phyloP scores from a whole-genome alignment of 2,329 filamentous ascomycete species.

The Phialemonium atrogriseum region DNA sequence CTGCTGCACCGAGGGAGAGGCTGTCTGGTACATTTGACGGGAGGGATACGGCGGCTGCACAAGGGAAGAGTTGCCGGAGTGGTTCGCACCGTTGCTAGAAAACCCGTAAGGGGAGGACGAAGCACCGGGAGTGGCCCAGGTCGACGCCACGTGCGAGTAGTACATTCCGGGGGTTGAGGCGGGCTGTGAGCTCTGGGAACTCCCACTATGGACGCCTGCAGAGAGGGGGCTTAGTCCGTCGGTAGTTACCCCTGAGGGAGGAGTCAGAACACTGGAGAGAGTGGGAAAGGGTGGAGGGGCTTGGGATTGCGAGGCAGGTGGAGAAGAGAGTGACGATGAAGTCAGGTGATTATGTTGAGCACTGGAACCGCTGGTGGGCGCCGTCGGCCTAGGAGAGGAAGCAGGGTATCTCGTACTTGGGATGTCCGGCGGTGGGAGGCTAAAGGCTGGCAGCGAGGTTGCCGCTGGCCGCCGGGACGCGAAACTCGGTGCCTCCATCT shows the following conservation, averaged over 20 bases:
- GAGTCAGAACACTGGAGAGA: slow-evolving; percentile 29
- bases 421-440: slow-evolving; percentile 53
- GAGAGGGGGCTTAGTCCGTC: slow-evolving; percentile 56
- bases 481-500: slow-evolving; percentile 49
- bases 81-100: slow-evolving; percentile 34
- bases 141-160: no score
- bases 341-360: slow-evolving; percentile 18
- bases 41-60: slow-evolving; percentile 33
- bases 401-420: slow-evolving; percentile 30
- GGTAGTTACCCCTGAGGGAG: slow-evolving; percentile 36
- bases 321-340: slow-evolving; percentile 8
- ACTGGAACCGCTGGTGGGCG: slow-evolving; percentile 39
- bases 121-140: slow-evolving; percentile 30
- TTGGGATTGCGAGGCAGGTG: slow-evolving; percentile 13
- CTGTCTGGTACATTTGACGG: slow-evolving; percentile 13
- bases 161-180: slow-evolving; percentile 27
- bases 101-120: slow-evolving; percentile 38
- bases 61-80: slow-evolving; percentile 34
- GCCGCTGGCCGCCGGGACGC: slow-evolving; percentile 63
- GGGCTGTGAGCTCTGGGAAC: slow-evolving; percentile 49
- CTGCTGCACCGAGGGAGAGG: slow-evolving; percentile 21
- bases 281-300: slow-evolving; percentile 21
- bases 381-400: slow-evolving; percentile 21
- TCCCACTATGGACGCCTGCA: slow-evolving; percentile 52
- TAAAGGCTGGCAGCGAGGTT: slow-evolving; percentile 59